Evolutionary conservation across 1,284 basidiomycete species (phyloP), one percentile per base, ranked within the genome.

Genomic region (Tilletia indica): DNA sequence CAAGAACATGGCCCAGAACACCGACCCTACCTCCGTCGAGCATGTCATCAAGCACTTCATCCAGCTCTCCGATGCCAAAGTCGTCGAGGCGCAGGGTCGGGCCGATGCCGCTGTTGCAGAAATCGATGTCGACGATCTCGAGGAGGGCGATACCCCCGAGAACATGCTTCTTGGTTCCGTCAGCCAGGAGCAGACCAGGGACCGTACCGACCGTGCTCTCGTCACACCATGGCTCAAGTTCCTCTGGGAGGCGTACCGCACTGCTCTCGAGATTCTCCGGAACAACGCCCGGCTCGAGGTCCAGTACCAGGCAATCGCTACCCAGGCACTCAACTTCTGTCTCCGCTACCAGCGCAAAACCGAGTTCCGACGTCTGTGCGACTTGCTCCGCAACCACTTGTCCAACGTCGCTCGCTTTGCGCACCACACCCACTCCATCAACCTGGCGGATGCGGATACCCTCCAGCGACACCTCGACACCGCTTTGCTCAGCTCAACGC

Each of bases 151-250:
- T 85, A 95, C 94, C 0, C 94, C 94, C 2, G 94, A 95, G 86
- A 92, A 91, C 82, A 93, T 96, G 76, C 86, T 96, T 25, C 87
- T 96, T 25, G 92, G 92, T 68, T 92, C 92, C 54, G 94, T 96
- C 77, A 92, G 91, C 77, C 92, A 93, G 72, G 90, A 97, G 86
- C 92, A 94, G 86, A 95, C 89, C 87, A 92, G 93, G 86, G 96
- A 99, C 86, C 88, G 97, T 79, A 97, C 95, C 61, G 96, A 99
- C 86, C 88, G 97, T 72, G 92, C 94, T 34, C 89, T 99, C 69
- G 94, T 99, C 77, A 97, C 93, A 0, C 96, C 97, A 1, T 97
- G 94, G 91, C 91, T 99, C 85, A 96, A 97, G 85, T 98, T 98
- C 86, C 88, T 96, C 39, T 99, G 95, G 94, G 96, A 99, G 88